phyloP scores from a whole-genome alignment of 108 stramenopile genomes.

The Skeletonema potamos region DNA sequence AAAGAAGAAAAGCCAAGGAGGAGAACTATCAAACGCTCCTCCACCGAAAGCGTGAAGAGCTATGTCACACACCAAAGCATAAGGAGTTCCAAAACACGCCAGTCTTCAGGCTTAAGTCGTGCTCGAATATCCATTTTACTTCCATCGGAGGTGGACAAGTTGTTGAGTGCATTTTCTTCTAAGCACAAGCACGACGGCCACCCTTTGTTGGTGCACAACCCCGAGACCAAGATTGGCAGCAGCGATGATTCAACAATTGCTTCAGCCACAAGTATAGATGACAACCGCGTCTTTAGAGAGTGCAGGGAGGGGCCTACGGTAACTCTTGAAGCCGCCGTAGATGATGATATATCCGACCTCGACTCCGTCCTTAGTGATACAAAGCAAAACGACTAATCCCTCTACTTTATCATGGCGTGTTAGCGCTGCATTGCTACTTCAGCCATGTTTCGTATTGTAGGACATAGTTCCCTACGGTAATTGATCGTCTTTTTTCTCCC shows the following conservation, averaged over 20 bases:
- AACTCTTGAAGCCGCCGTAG: neutral
- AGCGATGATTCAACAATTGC: neutral
- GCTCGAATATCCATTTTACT: neutral
- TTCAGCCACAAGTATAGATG: neutral
- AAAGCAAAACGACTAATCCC: too few relatives aligned
- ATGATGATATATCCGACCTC: neutral
- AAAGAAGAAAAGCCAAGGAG: neutral
- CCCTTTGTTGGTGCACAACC: neutral
- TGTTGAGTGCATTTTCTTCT: neutral
- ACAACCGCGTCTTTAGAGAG: neutral
- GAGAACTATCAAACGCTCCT: neutral
- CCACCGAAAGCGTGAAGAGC: neutral
- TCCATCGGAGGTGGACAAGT: neutral
- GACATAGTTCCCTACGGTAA: too few relatives aligned
- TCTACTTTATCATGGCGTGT: too few relatives aligned
- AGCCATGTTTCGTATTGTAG: too few relatives aligned
- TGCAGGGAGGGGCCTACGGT: neutral
- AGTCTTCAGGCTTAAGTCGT: neutral
- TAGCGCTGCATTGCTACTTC: too few relatives aligned
- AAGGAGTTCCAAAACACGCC: neutral
- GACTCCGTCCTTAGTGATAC: neutral
- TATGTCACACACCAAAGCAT: neutral
- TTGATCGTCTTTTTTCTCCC: neutral
- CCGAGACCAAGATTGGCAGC: neutral
- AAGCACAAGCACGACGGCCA: neutral